Conservation (phyloP, 768 basidiomycete genomes). For the Collybia sp. region DNA sequence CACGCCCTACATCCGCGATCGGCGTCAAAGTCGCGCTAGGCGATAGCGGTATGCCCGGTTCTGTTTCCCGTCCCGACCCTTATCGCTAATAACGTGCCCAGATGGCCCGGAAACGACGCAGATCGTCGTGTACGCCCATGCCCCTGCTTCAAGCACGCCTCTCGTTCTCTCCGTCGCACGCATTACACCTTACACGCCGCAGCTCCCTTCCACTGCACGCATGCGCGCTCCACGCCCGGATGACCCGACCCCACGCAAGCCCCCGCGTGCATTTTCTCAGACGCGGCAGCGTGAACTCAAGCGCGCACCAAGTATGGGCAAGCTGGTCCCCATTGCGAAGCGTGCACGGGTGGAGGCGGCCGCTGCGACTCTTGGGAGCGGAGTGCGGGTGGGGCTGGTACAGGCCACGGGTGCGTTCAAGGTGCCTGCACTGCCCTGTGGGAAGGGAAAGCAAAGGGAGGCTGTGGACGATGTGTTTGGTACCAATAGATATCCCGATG, state of each 20-base stretch:
- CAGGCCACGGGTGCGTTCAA: constrained; percentile 37
- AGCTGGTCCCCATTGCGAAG: constrained; percentile 17
- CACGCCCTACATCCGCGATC: constrained; percentile 12
- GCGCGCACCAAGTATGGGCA: constrained; percentile 21
- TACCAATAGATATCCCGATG: constrained; percentile 10
- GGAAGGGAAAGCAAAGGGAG: constrained; percentile 34
- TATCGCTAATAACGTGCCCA: constrained; percentile 21
- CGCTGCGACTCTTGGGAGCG: constrained; percentile 31
- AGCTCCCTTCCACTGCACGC: constrained; percentile 22
- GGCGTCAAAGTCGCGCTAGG: constrained; percentile 70
- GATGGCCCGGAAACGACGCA: constrained; percentile 70
- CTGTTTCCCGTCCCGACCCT: neutral
- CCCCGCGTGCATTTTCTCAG: constrained; percentile 34
- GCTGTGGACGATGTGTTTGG: constrained; percentile 31
- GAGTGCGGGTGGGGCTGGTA: constrained; percentile 25
- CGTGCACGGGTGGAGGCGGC: constrained; percentile 24
- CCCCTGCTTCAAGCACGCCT: constrained; percentile 11
- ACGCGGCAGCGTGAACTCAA: constrained; percentile 19
- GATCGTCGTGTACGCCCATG: constrained; percentile 48
- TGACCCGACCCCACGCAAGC: constrained; percentile 73
- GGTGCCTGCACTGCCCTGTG: constrained; percentile 43
- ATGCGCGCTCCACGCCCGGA: constrained; percentile 59
- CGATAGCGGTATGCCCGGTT: constrained; percentile 47
- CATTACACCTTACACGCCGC: constrained; percentile 40
- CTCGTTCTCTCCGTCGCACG: constrained; percentile 55